A percentile compares a stretch with the other conserved stretches of the same genome.
These are phyloP conservation scores for Kalaharituber pfeilii DNA, from an alignment of 2,329 filamentous ascomycete genomes.

Conservation along the genomic window DNA sequence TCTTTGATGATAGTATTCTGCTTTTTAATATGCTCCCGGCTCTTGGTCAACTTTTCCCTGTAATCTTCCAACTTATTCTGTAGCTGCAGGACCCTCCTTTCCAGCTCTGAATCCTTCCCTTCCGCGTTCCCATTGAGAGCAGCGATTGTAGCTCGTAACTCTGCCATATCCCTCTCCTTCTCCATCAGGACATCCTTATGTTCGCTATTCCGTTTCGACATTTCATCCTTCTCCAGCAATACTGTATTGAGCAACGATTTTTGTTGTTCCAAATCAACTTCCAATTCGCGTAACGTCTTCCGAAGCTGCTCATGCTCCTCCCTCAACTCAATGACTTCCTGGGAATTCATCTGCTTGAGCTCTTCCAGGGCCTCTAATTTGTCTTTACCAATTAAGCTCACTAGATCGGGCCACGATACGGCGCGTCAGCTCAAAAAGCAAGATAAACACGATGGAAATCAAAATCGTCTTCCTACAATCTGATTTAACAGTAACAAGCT, in stretches of 20 bases:
- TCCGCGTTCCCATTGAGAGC: constrained; percentile 20
- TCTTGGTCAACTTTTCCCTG: constrained; percentile 21
- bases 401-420: not conserved
- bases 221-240: constrained; percentile 23
- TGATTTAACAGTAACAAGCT: constrained; percentile 18
- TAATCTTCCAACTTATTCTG: constrained; percentile 23
- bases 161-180: constrained; percentile 22
- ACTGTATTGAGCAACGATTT: constrained; percentile 21
- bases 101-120: constrained; percentile 21
- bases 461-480: constrained; percentile 19
- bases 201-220: constrained; percentile 21
- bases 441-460: not conserved
- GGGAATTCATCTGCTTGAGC: constrained; percentile 13
- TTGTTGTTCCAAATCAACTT: constrained; percentile 17
- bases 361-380: constrained; percentile 19
- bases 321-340: constrained; percentile 17
- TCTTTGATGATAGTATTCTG: constrained; percentile 24
- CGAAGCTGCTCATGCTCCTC: constrained; percentile 13
- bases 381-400: constrained; percentile 17
- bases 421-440: constrained; percentile 10
- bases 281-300: constrained; percentile 14
- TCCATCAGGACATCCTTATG: constrained; percentile 21
- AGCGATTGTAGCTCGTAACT: constrained; percentile 22
- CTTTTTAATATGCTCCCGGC: constrained; percentile 23
- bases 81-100: constrained; percentile 21